A percentile compares a stretch with the other conserved stretches of the same genome.
Conservation (phyloP, 2,329 filamentous ascomycete species). For the Botrytis deweyae region DNA sequence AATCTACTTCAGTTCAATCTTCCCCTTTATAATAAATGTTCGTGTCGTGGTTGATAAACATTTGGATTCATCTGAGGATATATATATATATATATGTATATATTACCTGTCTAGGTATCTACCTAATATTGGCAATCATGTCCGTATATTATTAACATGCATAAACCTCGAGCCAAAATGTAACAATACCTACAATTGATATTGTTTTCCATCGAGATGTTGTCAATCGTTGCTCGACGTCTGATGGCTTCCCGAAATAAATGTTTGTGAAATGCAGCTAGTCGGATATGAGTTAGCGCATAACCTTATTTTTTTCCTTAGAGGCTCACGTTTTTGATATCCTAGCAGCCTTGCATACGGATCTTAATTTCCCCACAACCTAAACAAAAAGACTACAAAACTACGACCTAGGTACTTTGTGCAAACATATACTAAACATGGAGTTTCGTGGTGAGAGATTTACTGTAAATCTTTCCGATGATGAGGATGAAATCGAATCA, state of each 20-base stretch:
- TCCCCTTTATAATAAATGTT: neutral
- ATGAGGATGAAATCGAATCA: constrained; percentile 43
- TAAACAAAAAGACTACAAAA: constrained; percentile 4
- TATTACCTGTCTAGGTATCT: neutral
- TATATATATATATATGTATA: neutral
- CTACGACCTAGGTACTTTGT: neutral
- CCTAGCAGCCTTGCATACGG: constrained; percentile 21
- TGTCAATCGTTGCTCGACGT: constrained; percentile 17
- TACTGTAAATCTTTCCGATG: constrained; percentile 57
- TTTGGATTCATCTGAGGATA: neutral
- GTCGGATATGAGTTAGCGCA: constrained; percentile 5
- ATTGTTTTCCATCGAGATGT: neutral
- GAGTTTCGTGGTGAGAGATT: constrained; percentile 60
- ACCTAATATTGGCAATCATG: neutral
- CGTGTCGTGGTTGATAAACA: neutral
- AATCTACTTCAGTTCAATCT: neutral
- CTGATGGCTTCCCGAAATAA: constrained; percentile 20
- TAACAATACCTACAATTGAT: neutral
- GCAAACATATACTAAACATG: constrained; percentile 40
- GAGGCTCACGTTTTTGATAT: constrained; percentile 7
- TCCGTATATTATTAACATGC: neutral
- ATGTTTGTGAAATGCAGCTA: constrained; percentile 17
- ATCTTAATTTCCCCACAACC: constrained; percentile 21
- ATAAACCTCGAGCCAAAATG: neutral
- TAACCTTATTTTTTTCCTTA: constrained; percentile 19